A percentile compares a stretch with the other conserved stretches of the same genome.
These are phyloP conservation scores for Saturnispora besseyi DNA, from an alignment of 805 yeast species.

Conservation along the genomic window DNA sequence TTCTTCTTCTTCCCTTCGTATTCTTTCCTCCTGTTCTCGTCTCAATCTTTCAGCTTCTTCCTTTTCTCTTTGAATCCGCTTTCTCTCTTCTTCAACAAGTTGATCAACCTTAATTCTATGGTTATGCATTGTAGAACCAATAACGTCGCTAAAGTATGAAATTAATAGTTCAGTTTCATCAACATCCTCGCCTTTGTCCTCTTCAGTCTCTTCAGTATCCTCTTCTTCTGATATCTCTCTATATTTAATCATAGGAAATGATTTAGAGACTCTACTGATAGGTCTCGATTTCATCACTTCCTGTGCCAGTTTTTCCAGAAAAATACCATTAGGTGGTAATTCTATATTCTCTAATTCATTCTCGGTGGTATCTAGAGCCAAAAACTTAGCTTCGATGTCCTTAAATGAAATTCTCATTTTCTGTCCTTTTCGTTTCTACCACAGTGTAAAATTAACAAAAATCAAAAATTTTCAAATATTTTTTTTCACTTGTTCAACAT, in stretches of 20 bases:
- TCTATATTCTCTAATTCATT: neutral
- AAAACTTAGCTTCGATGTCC: neutral
- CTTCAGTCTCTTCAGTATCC: neutral
- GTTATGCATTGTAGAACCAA: neutral
- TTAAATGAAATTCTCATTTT: neutral
- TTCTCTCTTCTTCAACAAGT: slow-evolving; percentile 16
- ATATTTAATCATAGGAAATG: neutral
- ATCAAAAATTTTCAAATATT: neutral
- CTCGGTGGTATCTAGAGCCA: neutral
- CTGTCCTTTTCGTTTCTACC: neutral
- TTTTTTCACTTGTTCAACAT: neutral
- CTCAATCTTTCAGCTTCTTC: slow-evolving; percentile 16
- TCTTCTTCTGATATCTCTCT: neutral
- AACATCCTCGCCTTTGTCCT: neutral
- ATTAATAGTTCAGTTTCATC: neutral
- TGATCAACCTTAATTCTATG: slow-evolving; percentile 4
- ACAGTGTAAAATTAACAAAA: neutral
- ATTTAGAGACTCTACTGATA: neutral
- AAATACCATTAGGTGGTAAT: neutral
- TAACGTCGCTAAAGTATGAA: neutral
- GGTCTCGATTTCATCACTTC: neutral
- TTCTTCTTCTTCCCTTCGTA: slow-evolving; percentile 16
- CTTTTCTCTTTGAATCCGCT: slow-evolving; percentile 11
- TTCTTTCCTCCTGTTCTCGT: slow-evolving; percentile 19
- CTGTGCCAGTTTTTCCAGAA: neutral